Base-by-base conservation (phyloP, 106 monocot species). In the Dendrobium catenatum region DNA sequence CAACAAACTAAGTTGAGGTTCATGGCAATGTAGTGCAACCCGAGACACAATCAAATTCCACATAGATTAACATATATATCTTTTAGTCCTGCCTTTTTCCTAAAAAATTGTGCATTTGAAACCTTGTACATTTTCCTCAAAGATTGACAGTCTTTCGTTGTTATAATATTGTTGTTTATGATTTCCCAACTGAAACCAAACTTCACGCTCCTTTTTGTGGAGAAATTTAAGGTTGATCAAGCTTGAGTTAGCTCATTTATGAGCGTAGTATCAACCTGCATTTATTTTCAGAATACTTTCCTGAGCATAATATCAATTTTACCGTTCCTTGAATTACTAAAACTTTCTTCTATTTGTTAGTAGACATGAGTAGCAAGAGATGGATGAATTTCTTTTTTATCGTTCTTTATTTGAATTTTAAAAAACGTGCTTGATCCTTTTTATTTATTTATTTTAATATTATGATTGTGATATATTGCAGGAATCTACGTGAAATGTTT, bases 401-500 rank as follows among this genome's bases (percentile, higher is more conserved):
- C 15, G 4, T n/a, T 42, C 15, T 70, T 70, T 37, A 33, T 20
- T 44, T 74, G 19, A 74, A 74, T 74, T 43, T 74, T 44, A 44
- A 44, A 3, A 44, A 42, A 43, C 3, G 9, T 70, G 70, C 70
- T 19, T 74, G 19, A 8, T 9, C 5, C 41, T 16, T 74, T 42
- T 74, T 19, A 26, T 26, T 20, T 44, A 4, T 46, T 26, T 26
- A 51, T 51, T 51, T 44, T 74, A 20, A 16, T n/a, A 37, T 15
- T 70, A 13, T 74, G n/a, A 42, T 19, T 74, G 74, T 16, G 19
- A 74, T 49, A 24, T 79, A 83, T 77, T 82, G 37, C 89, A 97
- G 96, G 92, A 97, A 97, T 84, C 91, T 97, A 2, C 85, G 96
- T 31, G 96, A 94, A 86, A 94, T 97, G 94, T 97, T 97, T 82